Evolutionary conservation across 306 rosid genomes (phyloP), one percentile per base, ranked within the genome.

Genomic region (Cajanus cajan): DNA sequence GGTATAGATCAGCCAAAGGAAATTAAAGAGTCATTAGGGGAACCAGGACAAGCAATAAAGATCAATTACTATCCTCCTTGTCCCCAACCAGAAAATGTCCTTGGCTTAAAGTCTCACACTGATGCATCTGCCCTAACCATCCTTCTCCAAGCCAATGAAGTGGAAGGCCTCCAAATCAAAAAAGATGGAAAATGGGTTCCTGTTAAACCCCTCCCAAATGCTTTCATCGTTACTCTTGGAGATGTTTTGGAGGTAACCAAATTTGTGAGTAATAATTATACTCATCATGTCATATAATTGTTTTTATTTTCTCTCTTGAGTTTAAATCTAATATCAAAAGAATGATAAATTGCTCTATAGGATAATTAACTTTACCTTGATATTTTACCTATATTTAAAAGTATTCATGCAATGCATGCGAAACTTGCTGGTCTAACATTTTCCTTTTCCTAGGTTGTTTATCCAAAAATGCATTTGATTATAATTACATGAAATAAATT

Each of bases 181-280:
- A 84, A 84, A 76, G 86, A 81, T 54, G 87, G 80, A 39, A 78
- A 14, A 8, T 87, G 88, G 90, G 6, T 86, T 84, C 40, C 78
- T 19, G 80, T 86, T 43, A 81, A 61, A 66, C 87, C 87, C 8
- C 84, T 84, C 76, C 86, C 87, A 7, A 78, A 84, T 81, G 87
- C 86, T 84, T 77, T 83, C 28, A 71, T 83, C 15, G 22, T 84
- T 66, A 81, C 76, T 61, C 21, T 84, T 13, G 88, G 88, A 69
- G 88, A 87, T 58, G 78, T 81, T 25, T 21, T 83, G 84, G 87
- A 83, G 87, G 90, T 85, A 67, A 71, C 36, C 31, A 16, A 9
- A 31, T 33, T 33, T 61, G 18, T 51, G 4, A 50, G 2, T 45
- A 9, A 43, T 43, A 43, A 43, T 5, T 37, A 1, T 37, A 37